A percentile compares a stretch with the other conserved stretches of the same genome.
phyloP scores from a whole-genome alignment of 2,329 filamentous ascomycete genomes.

The Drechslerella coelobrocha region DNA sequence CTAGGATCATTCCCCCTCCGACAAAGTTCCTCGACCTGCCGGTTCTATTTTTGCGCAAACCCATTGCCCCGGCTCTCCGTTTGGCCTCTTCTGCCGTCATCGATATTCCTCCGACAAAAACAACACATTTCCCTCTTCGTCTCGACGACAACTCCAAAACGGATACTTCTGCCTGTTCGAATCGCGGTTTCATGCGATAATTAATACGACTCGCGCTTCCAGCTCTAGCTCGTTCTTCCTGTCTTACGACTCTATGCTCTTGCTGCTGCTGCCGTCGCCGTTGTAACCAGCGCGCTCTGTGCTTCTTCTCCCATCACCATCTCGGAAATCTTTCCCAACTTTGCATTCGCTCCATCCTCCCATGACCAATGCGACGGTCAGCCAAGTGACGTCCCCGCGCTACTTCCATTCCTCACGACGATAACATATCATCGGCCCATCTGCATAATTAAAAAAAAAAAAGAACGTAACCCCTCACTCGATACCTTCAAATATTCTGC shows the following conservation, averaged over 20 bases:
- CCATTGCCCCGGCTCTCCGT: too few relatives aligned
- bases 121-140: not conserved
- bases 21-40: not conserved
- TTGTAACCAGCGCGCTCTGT: too few relatives aligned
- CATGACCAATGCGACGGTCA: conserved; percentile 1
- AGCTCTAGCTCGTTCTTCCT: too few relatives aligned
- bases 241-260: too few relatives aligned
- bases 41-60: conserved; percentile 3
- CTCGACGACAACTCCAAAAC: not conserved
- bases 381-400: conserved; percentile 4
- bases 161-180: too few relatives aligned
- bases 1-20: not conserved
- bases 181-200: too few relatives aligned
- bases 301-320: conserved; percentile 8
- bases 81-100: too few relatives aligned
- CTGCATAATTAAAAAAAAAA: not conserved
- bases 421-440: not conserved
- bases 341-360: not conserved
- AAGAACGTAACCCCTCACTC: too few relatives aligned
- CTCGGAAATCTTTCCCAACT: conserved; percentile 6
- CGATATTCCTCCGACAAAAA: not conserved
- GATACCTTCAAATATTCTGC: not conserved
- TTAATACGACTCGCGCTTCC: too few relatives aligned
- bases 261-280: too few relatives aligned
- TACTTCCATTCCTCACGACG: not conserved